Evolutionary conservation across 352 stramenopile genomes (phyloP).

Genomic region (Globisporangium nunn): DNA sequence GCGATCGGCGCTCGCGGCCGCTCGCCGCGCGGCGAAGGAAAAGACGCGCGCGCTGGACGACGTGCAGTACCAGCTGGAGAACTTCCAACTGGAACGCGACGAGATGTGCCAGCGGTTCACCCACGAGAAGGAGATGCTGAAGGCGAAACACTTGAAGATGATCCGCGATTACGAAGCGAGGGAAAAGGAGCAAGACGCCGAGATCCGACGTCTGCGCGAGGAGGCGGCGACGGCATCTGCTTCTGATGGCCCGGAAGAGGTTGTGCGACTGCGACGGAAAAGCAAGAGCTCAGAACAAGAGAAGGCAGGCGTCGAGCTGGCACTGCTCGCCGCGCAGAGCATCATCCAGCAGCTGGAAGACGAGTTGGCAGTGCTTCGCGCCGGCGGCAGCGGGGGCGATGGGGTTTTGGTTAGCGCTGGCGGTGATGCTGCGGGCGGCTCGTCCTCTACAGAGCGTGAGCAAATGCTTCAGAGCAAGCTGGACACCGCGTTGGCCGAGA

Average conservation of each 20-base stretch:
- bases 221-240: background rate
- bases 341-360: constrained; percentile 39
- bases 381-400: background rate
- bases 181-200: constrained; percentile 15
- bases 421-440: constrained; percentile 2
- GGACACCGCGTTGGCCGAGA: constrained; percentile 43
- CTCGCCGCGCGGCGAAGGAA: background rate
- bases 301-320: constrained; percentile 23
- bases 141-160: constrained; percentile 13
- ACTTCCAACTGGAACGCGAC: constrained; percentile 11
- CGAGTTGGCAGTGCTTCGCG: constrained; percentile 14
- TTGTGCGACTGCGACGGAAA: constrained; percentile 9
- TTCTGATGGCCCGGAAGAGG: constrained; percentile 6
- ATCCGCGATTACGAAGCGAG: constrained; percentile 11
- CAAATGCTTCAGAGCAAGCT: constrained; percentile 38
- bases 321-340: constrained; percentile 22
- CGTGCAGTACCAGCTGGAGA: constrained; percentile 5
- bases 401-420: background rate
- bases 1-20: background rate
- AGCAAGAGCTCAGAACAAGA: constrained; percentile 20
- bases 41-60: constrained; percentile 3
- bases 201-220: constrained; percentile 14
- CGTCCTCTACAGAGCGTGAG: constrained; percentile 9
- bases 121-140: constrained; percentile 18
- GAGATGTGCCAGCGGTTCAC: constrained; percentile 4